A percentile compares a stretch with the other conserved stretches of the same genome.
Conservation (phyloP, 2,329 filamentous ascomycete species). For the Fusarium sp. region DNA sequence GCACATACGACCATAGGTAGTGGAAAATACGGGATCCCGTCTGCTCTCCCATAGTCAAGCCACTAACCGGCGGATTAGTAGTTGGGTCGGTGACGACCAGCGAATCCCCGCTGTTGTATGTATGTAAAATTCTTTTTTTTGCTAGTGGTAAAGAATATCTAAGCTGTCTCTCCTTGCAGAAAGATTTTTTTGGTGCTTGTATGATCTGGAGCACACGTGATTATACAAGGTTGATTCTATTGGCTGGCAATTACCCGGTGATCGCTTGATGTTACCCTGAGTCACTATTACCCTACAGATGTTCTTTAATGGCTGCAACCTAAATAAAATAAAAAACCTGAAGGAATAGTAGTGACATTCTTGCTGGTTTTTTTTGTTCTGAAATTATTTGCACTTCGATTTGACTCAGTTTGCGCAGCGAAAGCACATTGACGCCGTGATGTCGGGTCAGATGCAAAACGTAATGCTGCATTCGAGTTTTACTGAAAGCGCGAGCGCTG, state of each 20-base stretch:
- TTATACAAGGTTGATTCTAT: neutral
- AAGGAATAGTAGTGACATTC: rapidly evolving
- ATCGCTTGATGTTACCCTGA: neutral
- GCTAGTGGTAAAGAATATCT: neutral
- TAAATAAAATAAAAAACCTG: rapidly evolving
- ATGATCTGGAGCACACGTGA: neutral
- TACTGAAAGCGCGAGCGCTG: rapidly evolving
- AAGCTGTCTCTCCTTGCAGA: neutral
- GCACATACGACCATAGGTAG: conserved; percentile 34
- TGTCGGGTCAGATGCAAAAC: neutral
- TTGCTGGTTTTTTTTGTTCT: neutral
- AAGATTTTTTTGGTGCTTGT: neutral
- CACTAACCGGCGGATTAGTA: conserved; percentile 32
- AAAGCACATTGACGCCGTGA: rapidly evolving
- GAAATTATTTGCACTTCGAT: too few relatives aligned
- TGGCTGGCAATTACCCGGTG: too few relatives aligned
- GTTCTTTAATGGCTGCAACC: neutral
- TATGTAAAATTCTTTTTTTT: conserved; percentile 8
- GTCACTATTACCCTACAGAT: neutral
- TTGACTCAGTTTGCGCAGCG: rapidly evolving
- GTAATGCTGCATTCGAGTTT: rapidly evolving
- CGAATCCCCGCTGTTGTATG: conserved; percentile 35
- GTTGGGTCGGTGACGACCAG: conserved; percentile 36
- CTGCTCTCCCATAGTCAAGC: conserved; percentile 34
- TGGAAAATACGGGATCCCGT: conserved; percentile 34